Conservation (phyloP, 495 filamentous ascomycete species). For the Podospora sp. region DNA sequence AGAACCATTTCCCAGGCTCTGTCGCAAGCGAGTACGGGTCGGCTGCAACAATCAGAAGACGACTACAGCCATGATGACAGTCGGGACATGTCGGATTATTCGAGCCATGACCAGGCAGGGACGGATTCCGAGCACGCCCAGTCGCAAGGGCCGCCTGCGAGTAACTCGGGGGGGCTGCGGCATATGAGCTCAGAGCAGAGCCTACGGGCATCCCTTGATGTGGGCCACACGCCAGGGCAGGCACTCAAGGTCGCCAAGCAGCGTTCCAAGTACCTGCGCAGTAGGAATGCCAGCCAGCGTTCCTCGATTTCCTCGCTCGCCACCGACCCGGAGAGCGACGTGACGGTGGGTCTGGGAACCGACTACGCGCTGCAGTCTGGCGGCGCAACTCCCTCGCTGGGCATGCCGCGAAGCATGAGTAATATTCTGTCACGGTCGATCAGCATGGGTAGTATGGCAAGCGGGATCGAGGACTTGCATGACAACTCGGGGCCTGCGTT, state of each 20-base stretch:
- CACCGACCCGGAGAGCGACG: constrained; percentile 68
- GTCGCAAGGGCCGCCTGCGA: constrained; percentile 16
- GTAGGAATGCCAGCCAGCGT: constrained; percentile 73
- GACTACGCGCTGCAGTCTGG: constrained; percentile 87
- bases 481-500: constrained; percentile 51
- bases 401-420: constrained; percentile 54
- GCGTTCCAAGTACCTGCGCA: constrained; percentile 72
- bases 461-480: constrained; percentile 76
- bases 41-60: constrained; percentile 17
- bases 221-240: constrained; percentile 39
- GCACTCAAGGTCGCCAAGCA: constrained; percentile 33
- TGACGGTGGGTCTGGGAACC: constrained; percentile 65
- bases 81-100: constrained; percentile 10
- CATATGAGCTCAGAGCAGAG: constrained; percentile 33
- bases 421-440: constrained; percentile 72
- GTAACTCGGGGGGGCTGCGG: background rate
- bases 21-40: constrained; percentile 46
- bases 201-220: constrained; percentile 31
- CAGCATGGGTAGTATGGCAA: constrained; percentile 94
- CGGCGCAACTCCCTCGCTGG: constrained; percentile 66
- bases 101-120: constrained; percentile 18
- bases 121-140: constrained; percentile 14
- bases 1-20: constrained; percentile 57
- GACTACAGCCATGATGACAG: constrained; percentile 8
- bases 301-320: constrained; percentile 75